These are phyloP conservation scores for Pseudohalonectria lignicola DNA, from an alignment of 2,329 filamentous ascomycete species.

Conservation along the genomic window DNA sequence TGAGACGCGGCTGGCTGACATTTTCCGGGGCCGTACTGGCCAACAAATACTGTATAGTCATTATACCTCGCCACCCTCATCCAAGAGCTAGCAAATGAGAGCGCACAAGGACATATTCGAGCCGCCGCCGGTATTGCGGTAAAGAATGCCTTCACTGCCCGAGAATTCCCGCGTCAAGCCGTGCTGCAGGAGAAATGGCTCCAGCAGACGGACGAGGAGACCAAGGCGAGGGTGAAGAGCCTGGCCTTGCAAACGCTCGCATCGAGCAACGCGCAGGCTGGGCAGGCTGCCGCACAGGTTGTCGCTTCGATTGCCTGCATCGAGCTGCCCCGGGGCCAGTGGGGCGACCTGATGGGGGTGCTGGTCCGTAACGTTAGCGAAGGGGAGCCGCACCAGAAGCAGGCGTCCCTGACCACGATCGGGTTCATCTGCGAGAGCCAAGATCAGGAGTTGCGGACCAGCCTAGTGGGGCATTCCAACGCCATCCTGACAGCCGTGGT, in stretches of 20 bases:
- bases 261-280: constrained; percentile 71
- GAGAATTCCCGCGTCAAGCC: constrained; percentile 77
- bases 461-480: constrained; percentile 81
- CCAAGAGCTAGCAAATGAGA: constrained; percentile 87
- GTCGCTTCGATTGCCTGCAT: constrained; percentile 91
- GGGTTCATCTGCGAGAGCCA: constrained; percentile 97
- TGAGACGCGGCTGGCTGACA: no score
- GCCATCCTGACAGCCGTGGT: constrained; percentile 96
- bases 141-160: constrained; percentile 95
- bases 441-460: constrained; percentile 72
- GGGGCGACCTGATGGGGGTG: constrained; percentile 79
- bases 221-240: constrained; percentile 81
- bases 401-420: constrained; percentile 89
- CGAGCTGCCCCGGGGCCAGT: constrained; percentile 86
- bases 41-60: constrained; percentile 56
- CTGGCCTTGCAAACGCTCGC: constrained; percentile 79
- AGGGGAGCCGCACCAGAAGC: constrained; percentile 81
- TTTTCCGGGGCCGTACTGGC: no score
- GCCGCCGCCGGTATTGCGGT: constrained; percentile 90
- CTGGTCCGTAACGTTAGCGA: constrained; percentile 89
- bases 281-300: constrained; percentile 85
- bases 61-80: constrained; percentile 89
- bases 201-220: constrained; percentile 65
- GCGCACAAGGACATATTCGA: constrained; percentile 71
- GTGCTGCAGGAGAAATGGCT: constrained; percentile 93